Conservation (phyloP, 2,329 filamentous ascomycete genomes). For the Xylariaceae sp. region DNA sequence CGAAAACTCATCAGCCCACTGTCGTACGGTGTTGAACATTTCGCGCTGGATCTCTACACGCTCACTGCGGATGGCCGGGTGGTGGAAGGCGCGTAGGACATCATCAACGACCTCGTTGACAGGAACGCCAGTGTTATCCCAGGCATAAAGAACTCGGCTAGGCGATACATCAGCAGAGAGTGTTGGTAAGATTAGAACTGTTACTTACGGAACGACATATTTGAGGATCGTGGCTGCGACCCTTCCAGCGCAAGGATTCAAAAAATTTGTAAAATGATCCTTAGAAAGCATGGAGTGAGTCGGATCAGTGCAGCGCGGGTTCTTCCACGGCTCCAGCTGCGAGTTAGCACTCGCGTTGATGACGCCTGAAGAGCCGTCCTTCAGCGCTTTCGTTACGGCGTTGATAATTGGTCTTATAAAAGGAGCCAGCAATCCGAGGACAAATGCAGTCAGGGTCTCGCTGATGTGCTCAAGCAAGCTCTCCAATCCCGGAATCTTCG, state of each 20-base stretch:
- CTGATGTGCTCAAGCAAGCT: conserved; percentile 90
- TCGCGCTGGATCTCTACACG: conserved; percentile 76
- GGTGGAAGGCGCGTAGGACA: conserved; percentile 82
- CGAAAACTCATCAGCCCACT: conserved; percentile 74
- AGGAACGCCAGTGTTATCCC: conserved; percentile 83
- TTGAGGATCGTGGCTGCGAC: conserved; percentile 77
- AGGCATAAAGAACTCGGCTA: conserved; percentile 83
- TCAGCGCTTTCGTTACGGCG: conserved; percentile 79
- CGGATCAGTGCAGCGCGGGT: conserved; percentile 73
- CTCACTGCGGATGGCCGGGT: conserved; percentile 80
- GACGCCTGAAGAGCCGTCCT: conserved; percentile 77
- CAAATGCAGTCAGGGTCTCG: conserved; percentile 88
- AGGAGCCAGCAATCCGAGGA: conserved; percentile 86
- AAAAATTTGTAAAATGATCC: conserved; percentile 79
- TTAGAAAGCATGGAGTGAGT: conserved; percentile 84
- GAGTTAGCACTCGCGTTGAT: conserved; percentile 70
- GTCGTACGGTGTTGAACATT: conserved; percentile 86
- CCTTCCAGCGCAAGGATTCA: conserved; percentile 76
- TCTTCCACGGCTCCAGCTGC: conserved; percentile 80
- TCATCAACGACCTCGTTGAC: conserved; percentile 84
- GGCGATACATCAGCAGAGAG: conserved; percentile 25
- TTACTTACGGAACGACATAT: conserved; percentile 76
- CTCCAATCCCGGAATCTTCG: conserved; percentile 90
- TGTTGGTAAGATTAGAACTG: not conserved
- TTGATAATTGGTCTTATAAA: conserved; percentile 92